A percentile compares a stretch with the other conserved stretches of the same genome.
Evolutionary conservation across 1,139 yeast genomes (phyloP).

Genomic region (Magnusiomyces paraingens): DNA sequence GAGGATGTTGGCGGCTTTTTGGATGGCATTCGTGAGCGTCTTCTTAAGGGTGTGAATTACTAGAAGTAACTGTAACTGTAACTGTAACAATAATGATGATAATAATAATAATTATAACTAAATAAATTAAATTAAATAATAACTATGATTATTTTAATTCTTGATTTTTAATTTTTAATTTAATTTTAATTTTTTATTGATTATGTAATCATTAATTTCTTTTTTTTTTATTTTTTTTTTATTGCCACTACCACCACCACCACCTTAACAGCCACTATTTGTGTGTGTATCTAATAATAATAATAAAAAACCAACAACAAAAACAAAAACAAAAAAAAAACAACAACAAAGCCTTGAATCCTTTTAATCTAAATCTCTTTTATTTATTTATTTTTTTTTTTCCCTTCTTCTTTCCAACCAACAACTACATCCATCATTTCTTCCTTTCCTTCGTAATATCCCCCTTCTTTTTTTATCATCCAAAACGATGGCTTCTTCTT

Average conservation of each 20-base stretch:
- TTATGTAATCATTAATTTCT: not conserved
- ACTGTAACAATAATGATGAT: not conserved
- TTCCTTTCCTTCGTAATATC: not conserved
- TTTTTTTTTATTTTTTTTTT: too few relatives aligned
- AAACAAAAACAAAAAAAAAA: not conserved
- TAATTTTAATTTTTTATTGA: too few relatives aligned
- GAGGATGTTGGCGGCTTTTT: slow-evolving; percentile 21
- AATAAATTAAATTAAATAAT: not conserved
- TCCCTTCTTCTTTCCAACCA: too few relatives aligned
- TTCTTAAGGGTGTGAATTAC: not conserved
- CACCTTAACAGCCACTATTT: too few relatives aligned
- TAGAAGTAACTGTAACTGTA: not conserved
- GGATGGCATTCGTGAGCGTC: slow-evolving; percentile 20
- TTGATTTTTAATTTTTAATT: not conserved
- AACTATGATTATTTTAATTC: not conserved
- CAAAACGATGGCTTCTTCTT: not conserved
- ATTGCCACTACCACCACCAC: too few relatives aligned
- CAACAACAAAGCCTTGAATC: too few relatives aligned
- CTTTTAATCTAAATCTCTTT: too few relatives aligned
- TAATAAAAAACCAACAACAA: too few relatives aligned
- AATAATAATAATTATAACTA: not conserved
- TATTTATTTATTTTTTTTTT: not conserved
- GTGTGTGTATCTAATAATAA: too few relatives aligned
- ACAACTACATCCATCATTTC: not conserved
- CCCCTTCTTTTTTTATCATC: not conserved